Conservation (phyloP, 2,329 filamentous ascomycete species). For the Alternaria infectoria region DNA sequence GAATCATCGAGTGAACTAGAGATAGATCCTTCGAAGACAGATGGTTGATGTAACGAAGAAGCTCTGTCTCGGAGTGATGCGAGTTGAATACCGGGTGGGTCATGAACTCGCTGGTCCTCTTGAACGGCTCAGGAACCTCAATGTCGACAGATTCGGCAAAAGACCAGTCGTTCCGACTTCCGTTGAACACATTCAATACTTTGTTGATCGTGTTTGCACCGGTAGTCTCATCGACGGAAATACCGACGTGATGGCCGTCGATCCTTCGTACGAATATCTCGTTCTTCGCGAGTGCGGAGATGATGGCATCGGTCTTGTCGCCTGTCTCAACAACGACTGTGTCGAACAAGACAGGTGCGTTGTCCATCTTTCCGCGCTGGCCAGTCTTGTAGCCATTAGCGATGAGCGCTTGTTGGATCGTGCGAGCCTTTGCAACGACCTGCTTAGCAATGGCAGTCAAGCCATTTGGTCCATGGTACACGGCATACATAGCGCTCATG, state of each 20-base stretch:
- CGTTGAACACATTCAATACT: constrained; percentile 64
- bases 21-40: constrained; percentile 94
- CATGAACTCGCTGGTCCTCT: constrained; percentile 76
- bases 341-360: constrained; percentile 73
- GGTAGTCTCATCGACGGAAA: constrained; percentile 81
- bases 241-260: constrained; percentile 66
- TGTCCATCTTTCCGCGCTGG: constrained; percentile 61
- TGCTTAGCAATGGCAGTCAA: constrained; percentile 83
- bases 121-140: constrained; percentile 61
- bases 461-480: constrained; percentile 89
- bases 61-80: constrained; percentile 92
- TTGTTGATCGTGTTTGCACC: constrained; percentile 62
- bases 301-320: constrained; percentile 58
- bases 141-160: constrained; percentile 23
- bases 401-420: constrained; percentile 70
- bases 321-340: constrained; percentile 71
- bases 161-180: constrained; percentile 44
- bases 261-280: constrained; percentile 68
- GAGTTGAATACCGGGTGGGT: constrained; percentile 94
- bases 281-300: constrained; percentile 59
- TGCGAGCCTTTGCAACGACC: constrained; percentile 72
- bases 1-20: constrained; percentile 96
- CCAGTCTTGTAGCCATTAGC: constrained; percentile 69
- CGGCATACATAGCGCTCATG: constrained; percentile 92
- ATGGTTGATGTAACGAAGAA: constrained; percentile 91